phyloP scores from a whole-genome alignment of 2,329 filamentous ascomycete species.

The Amylocarpus encephaloides region DNA sequence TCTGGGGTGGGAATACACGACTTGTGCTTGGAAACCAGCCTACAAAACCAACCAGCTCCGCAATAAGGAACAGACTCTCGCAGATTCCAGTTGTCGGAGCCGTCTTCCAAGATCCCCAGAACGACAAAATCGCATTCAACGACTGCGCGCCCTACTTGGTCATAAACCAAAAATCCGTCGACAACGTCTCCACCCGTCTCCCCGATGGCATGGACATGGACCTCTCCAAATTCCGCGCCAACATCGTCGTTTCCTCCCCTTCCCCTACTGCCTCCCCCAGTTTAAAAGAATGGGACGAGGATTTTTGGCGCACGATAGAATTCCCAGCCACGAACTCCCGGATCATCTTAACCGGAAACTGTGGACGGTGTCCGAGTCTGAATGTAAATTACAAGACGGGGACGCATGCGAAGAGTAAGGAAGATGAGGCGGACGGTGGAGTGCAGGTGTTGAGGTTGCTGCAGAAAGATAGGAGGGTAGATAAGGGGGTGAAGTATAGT shows the following conservation, averaged over 20 bases:
- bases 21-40: conserved; percentile 48
- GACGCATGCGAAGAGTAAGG: conserved; percentile 47
- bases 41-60: conserved; percentile 14
- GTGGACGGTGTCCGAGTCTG: conserved; percentile 59
- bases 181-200: conserved; percentile 55
- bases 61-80: conserved; percentile 15
- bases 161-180: conserved; percentile 62
- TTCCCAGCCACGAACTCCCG: conserved; percentile 21
- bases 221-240: conserved; percentile 65
- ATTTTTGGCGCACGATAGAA: conserved; percentile 56
- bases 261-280: conserved; percentile 12
- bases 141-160: conserved; percentile 73
- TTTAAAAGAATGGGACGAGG: conserved; percentile 56
- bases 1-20: conserved; percentile 56
- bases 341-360: conserved; percentile 62
- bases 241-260: conserved; percentile 60
- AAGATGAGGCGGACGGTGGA: conserved; percentile 35
- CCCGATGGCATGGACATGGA: conserved; percentile 46
- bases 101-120: conserved; percentile 16
- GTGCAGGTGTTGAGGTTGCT: conserved; percentile 56
- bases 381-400: conserved; percentile 68
- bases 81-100: conserved; percentile 18
- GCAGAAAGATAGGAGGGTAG: conserved; percentile 63
- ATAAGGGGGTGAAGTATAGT: conserved; percentile 58
- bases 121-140: conserved; percentile 59